Percentiles rank a stretch among this genome's conserved stretches.
phyloP scores from a whole-genome alignment of 345 rosid species.

The Eucalyptus tenuipes region DNA sequence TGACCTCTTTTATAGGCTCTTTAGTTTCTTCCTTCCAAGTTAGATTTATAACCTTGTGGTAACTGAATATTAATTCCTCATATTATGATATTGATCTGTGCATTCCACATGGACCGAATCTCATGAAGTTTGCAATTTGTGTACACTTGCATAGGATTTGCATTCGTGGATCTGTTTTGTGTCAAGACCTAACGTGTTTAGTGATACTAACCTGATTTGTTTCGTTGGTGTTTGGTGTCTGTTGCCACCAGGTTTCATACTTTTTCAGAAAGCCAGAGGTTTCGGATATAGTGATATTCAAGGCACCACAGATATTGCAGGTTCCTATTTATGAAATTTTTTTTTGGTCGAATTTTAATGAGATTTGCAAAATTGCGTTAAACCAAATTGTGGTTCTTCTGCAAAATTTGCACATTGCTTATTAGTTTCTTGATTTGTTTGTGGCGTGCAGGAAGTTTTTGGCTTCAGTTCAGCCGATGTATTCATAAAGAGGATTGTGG shows the following conservation, averaged over 20 bases:
- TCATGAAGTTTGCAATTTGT: background rate
- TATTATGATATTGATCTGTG: background rate
- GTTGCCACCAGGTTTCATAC: constrained; percentile 53
- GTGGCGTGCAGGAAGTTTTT: constrained; percentile 22
- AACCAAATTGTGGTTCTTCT: background rate
- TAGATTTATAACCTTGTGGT: background rate
- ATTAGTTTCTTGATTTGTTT: background rate
- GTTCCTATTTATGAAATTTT: constrained; percentile 4
- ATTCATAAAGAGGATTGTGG: constrained; percentile 82
- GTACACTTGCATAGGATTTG: background rate
- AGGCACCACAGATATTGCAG: constrained; percentile 71
- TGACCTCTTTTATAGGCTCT: background rate
- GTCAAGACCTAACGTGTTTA: background rate
- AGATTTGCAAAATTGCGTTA: background rate
- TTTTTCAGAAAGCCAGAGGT: constrained; percentile 78
- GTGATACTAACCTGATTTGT: background rate
- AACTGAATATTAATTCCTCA: background rate
- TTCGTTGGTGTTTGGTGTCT: background rate
- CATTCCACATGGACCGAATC: background rate
- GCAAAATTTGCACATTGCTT: background rate
- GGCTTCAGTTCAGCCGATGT: constrained; percentile 54
- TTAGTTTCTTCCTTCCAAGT: background rate
- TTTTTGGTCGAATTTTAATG: background rate
- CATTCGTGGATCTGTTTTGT: background rate
- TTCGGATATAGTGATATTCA: constrained; percentile 75